These are phyloP conservation scores for Boletus sp. DNA, from an alignment of 768 basidiomycete genomes.

Conservation along the genomic window DNA sequence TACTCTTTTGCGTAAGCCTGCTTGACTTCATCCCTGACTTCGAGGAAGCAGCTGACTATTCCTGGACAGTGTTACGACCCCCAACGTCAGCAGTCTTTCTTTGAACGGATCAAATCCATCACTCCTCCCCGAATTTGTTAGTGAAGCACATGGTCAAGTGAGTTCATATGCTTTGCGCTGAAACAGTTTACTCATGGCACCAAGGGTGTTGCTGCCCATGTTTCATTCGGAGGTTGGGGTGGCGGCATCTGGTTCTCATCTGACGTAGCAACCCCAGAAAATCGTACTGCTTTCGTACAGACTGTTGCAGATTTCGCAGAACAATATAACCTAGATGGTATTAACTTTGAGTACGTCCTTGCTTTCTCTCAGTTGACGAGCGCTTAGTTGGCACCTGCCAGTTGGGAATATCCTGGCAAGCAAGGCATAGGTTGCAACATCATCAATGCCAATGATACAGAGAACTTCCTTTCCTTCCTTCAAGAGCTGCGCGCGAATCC, in stretches of 20 bases:
- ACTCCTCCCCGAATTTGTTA: slow-evolving; percentile 57
- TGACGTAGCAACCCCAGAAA: slow-evolving; percentile 51
- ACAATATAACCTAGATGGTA: slow-evolving; percentile 54
- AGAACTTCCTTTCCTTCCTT: slow-evolving; percentile 78
- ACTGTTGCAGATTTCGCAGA: slow-evolving; percentile 35
- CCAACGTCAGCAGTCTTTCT: slow-evolving; percentile 30
- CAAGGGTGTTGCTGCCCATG: slow-evolving; percentile 53
- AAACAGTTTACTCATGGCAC: neutral
- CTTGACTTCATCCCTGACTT: neutral
- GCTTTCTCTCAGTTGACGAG: neutral
- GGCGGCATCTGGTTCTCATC: slow-evolving; percentile 65
- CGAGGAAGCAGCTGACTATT: neutral
- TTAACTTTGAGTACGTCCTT: slow-evolving; percentile 37
- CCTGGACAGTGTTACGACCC: slow-evolving; percentile 33
- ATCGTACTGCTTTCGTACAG: slow-evolving; percentile 43
- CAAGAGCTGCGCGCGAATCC: slow-evolving; percentile 59
- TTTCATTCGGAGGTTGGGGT: slow-evolving; percentile 72
- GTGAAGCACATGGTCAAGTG: slow-evolving; percentile 38
- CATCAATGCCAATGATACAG: slow-evolving; percentile 54
- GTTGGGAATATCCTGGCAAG: slow-evolving; percentile 83
- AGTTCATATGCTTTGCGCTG: slow-evolving; percentile 3
- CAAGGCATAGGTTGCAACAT: slow-evolving; percentile 72
- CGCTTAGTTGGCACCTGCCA: slow-evolving; percentile 31
- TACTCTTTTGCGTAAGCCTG: slow-evolving; percentile 59
- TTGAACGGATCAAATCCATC: slow-evolving; percentile 44